Base-by-base conservation (phyloP, 2,329 filamentous ascomycete genomes). In the Pseudocercospora cruenta region DNA sequence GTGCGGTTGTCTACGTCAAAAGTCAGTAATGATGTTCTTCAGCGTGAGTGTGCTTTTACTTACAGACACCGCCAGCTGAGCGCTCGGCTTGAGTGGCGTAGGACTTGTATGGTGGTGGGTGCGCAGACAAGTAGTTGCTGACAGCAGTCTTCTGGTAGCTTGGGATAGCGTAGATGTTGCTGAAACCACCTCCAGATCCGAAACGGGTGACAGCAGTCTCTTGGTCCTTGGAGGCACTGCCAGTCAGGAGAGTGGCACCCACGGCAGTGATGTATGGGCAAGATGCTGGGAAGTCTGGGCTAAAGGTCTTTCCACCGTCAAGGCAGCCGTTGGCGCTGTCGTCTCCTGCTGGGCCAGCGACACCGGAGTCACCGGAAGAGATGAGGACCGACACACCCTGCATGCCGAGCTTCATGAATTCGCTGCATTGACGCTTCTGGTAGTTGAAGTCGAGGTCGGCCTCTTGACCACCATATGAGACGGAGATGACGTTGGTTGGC, bases 391-490 rank as follows among this genome's bases (percentile, higher is more conserved):
- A 82, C 2, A 83, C 80, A 24, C 83, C 83, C 57, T 83, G 82
- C 65, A 82, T 78, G 19, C 82, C 83, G 24, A 85, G 80, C 69
- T 85, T 84, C 61, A 82, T 78, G 72, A 77, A 82, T 47, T 81
- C 79, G 53, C 78, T 78, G 69, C 80, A 82, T 67, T 82, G 80
- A 3, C 80, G 76, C 68, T 83, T 78, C 69, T 86, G 83, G 76
- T 89, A 89, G 67, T 77, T 78, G 4, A 80, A 75, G 0, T 86
- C 86, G 21, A 88, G 78, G 22, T 84, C 83, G 4, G 78, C 76
- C 75, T 89, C 86, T 51, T 83, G 80, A 51, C 83, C 84, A 60
- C 85, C 85, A 73, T 89, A 89, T 2, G 85, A 87, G 72, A 88
- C 84, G 43, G 83, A 85, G 68, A 89, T 82, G 6, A 87, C 85